Evolutionary conservation across 2,329 filamentous ascomycete species (phyloP), one percentile per base, ranked within the genome.

Genomic region (Massarina eburnea): DNA sequence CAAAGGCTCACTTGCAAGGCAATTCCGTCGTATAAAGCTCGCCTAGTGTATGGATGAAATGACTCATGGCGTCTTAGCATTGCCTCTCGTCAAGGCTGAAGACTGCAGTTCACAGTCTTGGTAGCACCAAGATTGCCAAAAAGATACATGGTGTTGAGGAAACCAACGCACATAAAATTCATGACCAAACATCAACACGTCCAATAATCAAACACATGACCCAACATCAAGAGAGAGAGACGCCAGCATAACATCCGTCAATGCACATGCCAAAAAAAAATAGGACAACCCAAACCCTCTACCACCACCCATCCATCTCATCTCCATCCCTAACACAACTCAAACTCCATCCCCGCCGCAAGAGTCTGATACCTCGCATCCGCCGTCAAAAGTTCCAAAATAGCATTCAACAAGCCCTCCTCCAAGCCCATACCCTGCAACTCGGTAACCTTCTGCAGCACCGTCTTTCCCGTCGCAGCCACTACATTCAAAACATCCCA

Each of bases 311-410:
- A 10, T 35, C 32, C 32, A 6, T 14, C 19, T 37, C 3, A 18
- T 22, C 15, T 3, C 22, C 18, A 8, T 22, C 19, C 26, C 21
- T 35, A 44, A 21, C 42, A 44, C 24, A 44, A 39, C 19, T 33
- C 33, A 7, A 14, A 15, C 12, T 38, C 42, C 20, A 19, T 24
- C 3, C 26, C 26, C 14, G 18, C 17, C 5, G 21, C 35, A 9
- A 12, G 21, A 22, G n/a, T 33, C 30, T 30, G 53, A 57, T 64
- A 66, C 46, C 66, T 46, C 43, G 55, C 54, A 49, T 71, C 67
- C 36, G 67, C 67, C 9, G 68, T 39, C 48, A 71, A 45, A 33
- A 68, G 33, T 51, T 71, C 67, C 33, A 69, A 39, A 14, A 71
- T 48, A 4, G 66, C 64, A 53, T 67, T 63, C 35, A 68, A 38